phyloP scores from a whole-genome alignment of 1,284 basidiomycete species.

The Cryptococcus sp. region DNA sequence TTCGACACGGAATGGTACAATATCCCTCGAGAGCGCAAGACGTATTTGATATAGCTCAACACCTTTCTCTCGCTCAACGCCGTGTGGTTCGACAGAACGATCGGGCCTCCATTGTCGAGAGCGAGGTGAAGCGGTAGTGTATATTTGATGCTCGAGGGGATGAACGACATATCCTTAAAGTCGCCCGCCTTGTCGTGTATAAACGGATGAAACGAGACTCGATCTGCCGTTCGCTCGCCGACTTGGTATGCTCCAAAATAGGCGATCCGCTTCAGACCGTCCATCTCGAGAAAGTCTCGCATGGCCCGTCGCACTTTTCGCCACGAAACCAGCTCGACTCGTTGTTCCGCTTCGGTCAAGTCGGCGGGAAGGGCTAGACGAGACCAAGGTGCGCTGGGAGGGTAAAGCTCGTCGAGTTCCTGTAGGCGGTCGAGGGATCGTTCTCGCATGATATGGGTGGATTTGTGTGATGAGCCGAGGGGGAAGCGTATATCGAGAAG shows the following conservation, averaged over 20 bases:
- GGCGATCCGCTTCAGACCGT: conserved; percentile 48
- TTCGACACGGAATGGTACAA: conserved; percentile 49
- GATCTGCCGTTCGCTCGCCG: conserved; percentile 20
- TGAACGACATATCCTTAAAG: conserved; percentile 52
- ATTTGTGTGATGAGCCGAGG: conserved; percentile 51
- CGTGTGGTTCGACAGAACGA: conserved; percentile 42
- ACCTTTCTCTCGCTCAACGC: conserved; percentile 41
- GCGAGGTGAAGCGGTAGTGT: conserved; percentile 45
- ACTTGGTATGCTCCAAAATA: conserved; percentile 46
- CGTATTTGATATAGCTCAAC: conserved; percentile 49
- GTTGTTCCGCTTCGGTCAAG: conserved; percentile 13
- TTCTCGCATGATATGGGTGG: conserved; percentile 48
- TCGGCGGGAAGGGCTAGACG: conserved; percentile 2
- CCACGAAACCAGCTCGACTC: conserved; percentile 30
- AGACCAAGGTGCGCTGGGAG: conserved; percentile 28
- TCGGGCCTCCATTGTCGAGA: conserved; percentile 6
- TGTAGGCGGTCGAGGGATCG: conserved; percentile 48
- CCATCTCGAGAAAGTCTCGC: conserved; percentile 49
- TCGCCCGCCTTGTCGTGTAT: conserved; percentile 2
- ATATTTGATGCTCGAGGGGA: conserved; percentile 49
- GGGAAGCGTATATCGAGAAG: conserved; percentile 52
- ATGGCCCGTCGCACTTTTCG: conserved; percentile 45
- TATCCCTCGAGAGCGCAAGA: conserved; percentile 52
- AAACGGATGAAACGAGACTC: conserved; percentile 22
- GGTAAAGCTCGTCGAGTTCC: conserved; percentile 44